Conservation (phyloP, 805 yeast genomes). For the Osmozyma mogii region DNA sequence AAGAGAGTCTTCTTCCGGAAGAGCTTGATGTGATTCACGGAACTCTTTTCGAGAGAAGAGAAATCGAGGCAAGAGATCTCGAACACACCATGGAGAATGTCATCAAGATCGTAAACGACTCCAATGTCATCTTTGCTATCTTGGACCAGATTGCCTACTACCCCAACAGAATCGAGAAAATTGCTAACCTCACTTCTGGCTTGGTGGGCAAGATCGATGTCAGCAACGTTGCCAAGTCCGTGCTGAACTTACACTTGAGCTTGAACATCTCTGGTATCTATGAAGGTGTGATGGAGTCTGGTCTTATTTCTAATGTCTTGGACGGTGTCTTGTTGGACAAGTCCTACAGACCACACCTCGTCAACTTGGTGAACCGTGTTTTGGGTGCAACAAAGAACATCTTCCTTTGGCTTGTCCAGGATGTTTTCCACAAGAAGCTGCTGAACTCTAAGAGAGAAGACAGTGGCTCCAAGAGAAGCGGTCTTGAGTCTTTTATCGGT, state of each 20-base stretch:
- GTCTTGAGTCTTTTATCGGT: conserved; percentile 19
- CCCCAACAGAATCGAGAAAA: conserved; percentile 17
- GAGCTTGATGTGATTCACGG: conserved; percentile 5
- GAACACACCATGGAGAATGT: conserved; percentile 17
- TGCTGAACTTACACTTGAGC: conserved; percentile 11
- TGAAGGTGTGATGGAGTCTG: conserved; percentile 22
- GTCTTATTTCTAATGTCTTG: conserved; percentile 23
- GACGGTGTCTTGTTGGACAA: conserved; percentile 33
- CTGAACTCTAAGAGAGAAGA: conserved; percentile 8
- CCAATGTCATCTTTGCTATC: conserved; percentile 27
- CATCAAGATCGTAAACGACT: conserved; percentile 19
- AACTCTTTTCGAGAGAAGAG: no score
- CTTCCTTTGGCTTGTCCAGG: conserved; percentile 15
- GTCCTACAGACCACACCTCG: conserved; percentile 23
- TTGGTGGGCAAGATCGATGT: conserved; percentile 11
- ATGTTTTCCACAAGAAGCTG: conserved; percentile 12
- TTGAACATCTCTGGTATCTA: conserved; percentile 15
- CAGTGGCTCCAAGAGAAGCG: conserved; percentile 12
- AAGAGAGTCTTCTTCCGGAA: conserved; percentile 3
- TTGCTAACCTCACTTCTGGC: conserved; percentile 26
- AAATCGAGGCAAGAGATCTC: conserved; percentile 11
- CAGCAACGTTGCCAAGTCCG: conserved; percentile 4
- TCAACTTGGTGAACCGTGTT: conserved; percentile 22
- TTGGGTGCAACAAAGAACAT: conserved; percentile 23
- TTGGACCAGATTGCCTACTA: conserved; percentile 28